Conservation (phyloP, 495 filamentous ascomycete genomes). For the Neurospora intermedia region DNA sequence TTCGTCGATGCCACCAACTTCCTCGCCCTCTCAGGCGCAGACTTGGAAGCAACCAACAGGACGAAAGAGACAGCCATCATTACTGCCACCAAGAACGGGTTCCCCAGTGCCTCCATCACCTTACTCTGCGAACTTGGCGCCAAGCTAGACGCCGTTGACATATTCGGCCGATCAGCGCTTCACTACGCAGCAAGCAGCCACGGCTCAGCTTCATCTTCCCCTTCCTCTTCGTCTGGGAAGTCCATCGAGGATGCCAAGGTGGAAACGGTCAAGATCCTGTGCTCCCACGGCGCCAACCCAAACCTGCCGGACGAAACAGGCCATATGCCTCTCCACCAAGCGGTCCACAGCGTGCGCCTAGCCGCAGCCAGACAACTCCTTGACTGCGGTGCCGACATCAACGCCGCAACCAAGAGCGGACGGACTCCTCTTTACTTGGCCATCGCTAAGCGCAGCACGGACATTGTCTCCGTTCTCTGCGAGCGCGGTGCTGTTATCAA, state of each 20-base stretch:
- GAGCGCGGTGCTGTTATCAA: slow-evolving; percentile 17
- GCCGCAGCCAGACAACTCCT: slow-evolving; percentile 12
- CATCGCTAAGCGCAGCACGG: slow-evolving; percentile 11
- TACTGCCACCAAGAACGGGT: slow-evolving; percentile 13
- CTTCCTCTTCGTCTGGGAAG: neutral
- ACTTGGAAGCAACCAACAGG: slow-evolving; percentile 6
- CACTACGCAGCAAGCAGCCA: slow-evolving; percentile 15
- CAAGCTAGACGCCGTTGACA: slow-evolving; percentile 12
- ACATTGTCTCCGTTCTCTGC: slow-evolving; percentile 16
- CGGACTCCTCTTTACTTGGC: slow-evolving; percentile 15
- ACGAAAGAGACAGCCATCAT: slow-evolving; percentile 13
- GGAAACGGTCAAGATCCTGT: slow-evolving; percentile 14
- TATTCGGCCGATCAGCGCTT: slow-evolving; percentile 16
- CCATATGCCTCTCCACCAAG: slow-evolving; percentile 15
- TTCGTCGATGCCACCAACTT: slow-evolving; percentile 5
- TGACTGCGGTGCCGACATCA: slow-evolving; percentile 19
- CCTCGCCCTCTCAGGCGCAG: slow-evolving; percentile 9
- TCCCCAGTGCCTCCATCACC: slow-evolving; percentile 15
- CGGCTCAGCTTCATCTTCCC: neutral
- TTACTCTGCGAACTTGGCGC: slow-evolving; percentile 20
- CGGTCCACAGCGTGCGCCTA: slow-evolving; percentile 10
- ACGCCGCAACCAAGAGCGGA: slow-evolving; percentile 9
- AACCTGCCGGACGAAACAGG: slow-evolving; percentile 13
- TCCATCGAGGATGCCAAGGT: slow-evolving; percentile 10
- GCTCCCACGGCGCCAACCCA: slow-evolving; percentile 16